A percentile compares a stretch with the other conserved stretches of the same genome.
These are phyloP conservation scores for Cryptococcus amylolentus DNA, from an alignment of 1,284 basidiomycete genomes.

Conservation along the genomic window DNA sequence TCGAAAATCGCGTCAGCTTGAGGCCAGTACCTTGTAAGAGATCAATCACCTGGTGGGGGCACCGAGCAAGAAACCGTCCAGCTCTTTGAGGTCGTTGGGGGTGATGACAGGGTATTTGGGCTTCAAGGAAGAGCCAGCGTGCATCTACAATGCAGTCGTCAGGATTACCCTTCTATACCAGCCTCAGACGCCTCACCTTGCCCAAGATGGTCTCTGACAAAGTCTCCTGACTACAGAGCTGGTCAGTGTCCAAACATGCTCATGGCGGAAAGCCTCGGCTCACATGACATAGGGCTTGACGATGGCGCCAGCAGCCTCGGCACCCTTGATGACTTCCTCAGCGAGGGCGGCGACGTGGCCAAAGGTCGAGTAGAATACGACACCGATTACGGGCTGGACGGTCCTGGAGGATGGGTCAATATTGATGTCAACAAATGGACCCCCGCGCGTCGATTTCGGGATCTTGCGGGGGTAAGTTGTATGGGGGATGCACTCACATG, in stretches of 20 bases:
- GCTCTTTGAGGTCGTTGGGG: constrained; percentile 62
- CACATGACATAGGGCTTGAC: constrained; percentile 66
- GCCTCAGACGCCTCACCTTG: constrained; percentile 22
- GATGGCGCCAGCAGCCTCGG: constrained; percentile 66
- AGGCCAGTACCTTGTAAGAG: not conserved
- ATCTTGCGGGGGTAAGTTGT: too few relatives aligned
- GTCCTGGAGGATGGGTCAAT: constrained; percentile 2
- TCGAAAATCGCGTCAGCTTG: not conserved
- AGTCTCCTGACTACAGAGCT: not conserved
- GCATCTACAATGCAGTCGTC: constrained; percentile 53
- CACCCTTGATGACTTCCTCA: constrained; percentile 69
- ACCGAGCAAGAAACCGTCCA: constrained; percentile 58
- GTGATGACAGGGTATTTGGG: constrained; percentile 67
- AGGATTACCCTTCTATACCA: too few relatives aligned
- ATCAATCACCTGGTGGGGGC: constrained; percentile 59
- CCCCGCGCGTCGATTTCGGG: not conserved
- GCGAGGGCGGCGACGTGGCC: constrained; percentile 77
- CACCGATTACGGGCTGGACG: constrained; percentile 62
- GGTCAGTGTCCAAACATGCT: not conserved
- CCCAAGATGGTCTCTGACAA: constrained; percentile 70
- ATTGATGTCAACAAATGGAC: too few relatives aligned
- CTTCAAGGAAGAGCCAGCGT: constrained; percentile 57
- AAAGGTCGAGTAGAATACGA: constrained; percentile 77
- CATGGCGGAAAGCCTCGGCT: constrained; percentile 1
- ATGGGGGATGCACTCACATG: not conserved